Evolutionary conservation across 2,329 filamentous ascomycete species (phyloP), one percentile per base, ranked within the genome.

Genomic region (Fusarium pilosicola): DNA sequence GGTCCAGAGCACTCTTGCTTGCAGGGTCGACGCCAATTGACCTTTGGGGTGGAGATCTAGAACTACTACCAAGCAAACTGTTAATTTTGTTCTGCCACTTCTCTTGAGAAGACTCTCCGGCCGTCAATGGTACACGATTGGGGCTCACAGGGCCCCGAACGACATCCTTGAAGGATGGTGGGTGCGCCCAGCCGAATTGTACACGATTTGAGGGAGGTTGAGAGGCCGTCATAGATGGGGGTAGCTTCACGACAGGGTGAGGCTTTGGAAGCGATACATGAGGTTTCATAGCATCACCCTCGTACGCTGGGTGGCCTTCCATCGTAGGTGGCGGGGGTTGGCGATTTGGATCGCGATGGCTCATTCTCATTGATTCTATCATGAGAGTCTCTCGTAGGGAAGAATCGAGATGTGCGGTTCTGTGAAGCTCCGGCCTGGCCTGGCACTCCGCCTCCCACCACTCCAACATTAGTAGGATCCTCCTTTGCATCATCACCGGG

Each of bases 61-160:
- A 84, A n/a, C 90, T 90, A 75, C 24, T 51, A 34, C 91, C 89
- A 41, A 97, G 87, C 49, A 97, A 87, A 51, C 88, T 91, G 81
- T 97, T 95, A 81, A 98, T 95, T 77, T 91, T 91, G 76, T 93
- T 92, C 81, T 97, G 94, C 95, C 95, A 96, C 62, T 87, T 87
- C 59, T 79, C 78, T 71, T 84, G 75, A 67, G 81, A 80, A 13
- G 83, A 83, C 56, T 86, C 85, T 22, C 79, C 78, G 30, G 77
- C 75, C 49, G 74, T 73, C 13, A 68, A 60, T 12, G 79, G 74
- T 11, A 62, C 70, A 28, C 74, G 74, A 20, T 77, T 70, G 34
- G 77, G 66, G 39, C 71, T 74, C 34, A 74, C 56, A 18, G 75
- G 72, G 26, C 70, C 76, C 42, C 78, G 75, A 11, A 73, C 65